These are phyloP conservation scores for Sordaria brevicollis DNA, from an alignment of 495 filamentous ascomycete genomes.

Conservation along the genomic window DNA sequence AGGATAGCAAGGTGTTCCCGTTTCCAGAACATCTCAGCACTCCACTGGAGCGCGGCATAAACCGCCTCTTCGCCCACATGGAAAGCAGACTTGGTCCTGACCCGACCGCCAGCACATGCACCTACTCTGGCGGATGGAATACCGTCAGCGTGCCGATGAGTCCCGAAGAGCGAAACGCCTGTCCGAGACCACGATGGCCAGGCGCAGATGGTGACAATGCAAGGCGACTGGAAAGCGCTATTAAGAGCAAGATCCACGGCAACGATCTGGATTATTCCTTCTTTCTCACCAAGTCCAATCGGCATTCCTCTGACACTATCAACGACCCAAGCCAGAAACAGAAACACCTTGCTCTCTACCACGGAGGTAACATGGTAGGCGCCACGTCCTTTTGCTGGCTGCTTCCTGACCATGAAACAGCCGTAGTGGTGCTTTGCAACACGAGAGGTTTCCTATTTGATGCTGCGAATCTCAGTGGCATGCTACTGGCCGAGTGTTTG, in stretches of 20 bases:
- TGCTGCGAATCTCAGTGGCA: constrained; percentile 9
- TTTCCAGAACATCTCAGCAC: neutral
- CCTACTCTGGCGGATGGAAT: constrained; percentile 9
- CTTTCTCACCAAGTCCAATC: neutral
- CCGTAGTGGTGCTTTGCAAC: constrained; percentile 14
- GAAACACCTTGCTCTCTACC: constrained; percentile 7
- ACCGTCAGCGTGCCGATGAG: neutral
- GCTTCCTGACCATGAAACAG: neutral
- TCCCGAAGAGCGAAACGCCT: neutral
- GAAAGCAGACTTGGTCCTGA: neutral
- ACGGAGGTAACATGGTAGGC: constrained; percentile 18
- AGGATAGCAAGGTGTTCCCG: too few species aligned
- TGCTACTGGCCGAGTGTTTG: constrained; percentile 4
- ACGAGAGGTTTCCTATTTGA: constrained; percentile 9
- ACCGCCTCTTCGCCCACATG: neutral
- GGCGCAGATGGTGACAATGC: constrained; percentile 12
- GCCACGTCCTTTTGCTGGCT: constrained; percentile 11
- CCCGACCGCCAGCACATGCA: neutral
- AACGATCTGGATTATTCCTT: neutral
- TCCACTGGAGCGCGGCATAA: constrained; percentile 6
- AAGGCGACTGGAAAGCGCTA: neutral
- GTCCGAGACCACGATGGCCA: constrained; percentile 3
- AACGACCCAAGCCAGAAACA: neutral
- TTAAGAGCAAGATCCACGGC: neutral
- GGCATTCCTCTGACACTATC: too few species aligned